Base-by-base conservation (phyloP, 202 grass and related monocot species). In the Panicum hallii region DNA sequence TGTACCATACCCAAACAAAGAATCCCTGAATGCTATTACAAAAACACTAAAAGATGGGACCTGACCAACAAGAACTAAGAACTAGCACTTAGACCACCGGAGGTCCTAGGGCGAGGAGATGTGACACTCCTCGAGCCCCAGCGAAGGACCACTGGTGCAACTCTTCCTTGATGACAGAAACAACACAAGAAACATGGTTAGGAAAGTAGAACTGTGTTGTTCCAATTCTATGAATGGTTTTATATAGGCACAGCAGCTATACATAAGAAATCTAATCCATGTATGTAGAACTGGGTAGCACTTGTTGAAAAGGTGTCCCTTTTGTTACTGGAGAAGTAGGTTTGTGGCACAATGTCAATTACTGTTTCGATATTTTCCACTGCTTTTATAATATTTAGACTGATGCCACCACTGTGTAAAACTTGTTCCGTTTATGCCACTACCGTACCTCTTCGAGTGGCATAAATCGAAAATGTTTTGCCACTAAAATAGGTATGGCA, bases 161-260 rank as follows among this genome's bases (percentile, higher is more conserved):
- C 26, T 26, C 26, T 26, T 26, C 26, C 26, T 26, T 26, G 26
- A 26, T 26, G 26, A 26, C 26, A 26, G 26, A 26, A 26, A 26
- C 26, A 26, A 26, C 26, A 26, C 26, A 26, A 26, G 26, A 26
- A 26, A 26, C 26, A 26, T 26, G 26, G 26, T 26, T 26, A 26
- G 26, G 26, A 26, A 26, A 26, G 26, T 26, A 26, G 26, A 26
- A 26, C 26, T 26, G 26, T 26, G 26, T 68, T 23, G 10, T 82
- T 50, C 41, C 14, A 50, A 46, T 45, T 63, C 45, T 55, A 54
- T 65, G 78, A 50, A 74, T 86, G 16, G 1, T 83, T 54, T 36
- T 53, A 82, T 86, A 72, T 50, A 62, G 26, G 56, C 5, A 55
- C 6, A 72, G 40, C 9, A 63, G 20, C 28, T 49, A 49, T 69